Base-by-base conservation (phyloP, 2,329 filamentous ascomycete genomes). In the Aspergillus viridinutans region DNA sequence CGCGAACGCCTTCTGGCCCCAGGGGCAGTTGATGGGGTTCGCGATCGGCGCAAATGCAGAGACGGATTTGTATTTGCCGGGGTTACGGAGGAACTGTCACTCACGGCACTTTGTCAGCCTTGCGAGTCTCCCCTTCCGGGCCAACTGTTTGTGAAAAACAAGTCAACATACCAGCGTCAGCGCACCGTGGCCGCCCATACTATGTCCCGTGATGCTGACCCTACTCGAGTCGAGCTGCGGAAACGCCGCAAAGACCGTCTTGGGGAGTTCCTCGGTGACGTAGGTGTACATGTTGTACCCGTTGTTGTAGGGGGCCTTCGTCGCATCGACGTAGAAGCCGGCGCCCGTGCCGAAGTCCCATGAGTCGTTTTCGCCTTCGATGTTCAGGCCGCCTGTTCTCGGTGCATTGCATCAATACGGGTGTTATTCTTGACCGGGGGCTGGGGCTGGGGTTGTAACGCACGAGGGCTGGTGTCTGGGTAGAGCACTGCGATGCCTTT, bases 211-310 rank as follows among this genome's bases (percentile, higher is more conserved):
- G 68, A 99, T 94, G 74, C 87, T 89, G 55, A 97, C 86, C 43
- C 88, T 82, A 28, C 69, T 75, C 0, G 75, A 69, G 73, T 97
- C 93, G 29, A 99, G 80, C 69, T 85, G 81, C 29, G 83, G 80
- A 76, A 92, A 96, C 26, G 84, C 81, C 29, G 75, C 74, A 74
- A 92, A 95, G 25, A 97, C 82, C 1, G 86, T 80, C 17, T 81
- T 78, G 0, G 92, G 93, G n/a, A 99, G 85, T 77, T 99, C 94
- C 54, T 83, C 75, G n/a, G 89, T 87, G 64, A 99, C 83, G 80
- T 99, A 99, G 61, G 83, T 86, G 81, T 97, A 92, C 94, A 99
- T 99, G 66, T 87, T 88, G 82, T 99, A 99, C 72, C 90, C 85
- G 54, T 80, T 79, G 58, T 79, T 79, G 81, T 87, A 99, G 9